phyloP scores from a whole-genome alignment of 257 asterid genomes.

The Solanum chilense region DNA sequence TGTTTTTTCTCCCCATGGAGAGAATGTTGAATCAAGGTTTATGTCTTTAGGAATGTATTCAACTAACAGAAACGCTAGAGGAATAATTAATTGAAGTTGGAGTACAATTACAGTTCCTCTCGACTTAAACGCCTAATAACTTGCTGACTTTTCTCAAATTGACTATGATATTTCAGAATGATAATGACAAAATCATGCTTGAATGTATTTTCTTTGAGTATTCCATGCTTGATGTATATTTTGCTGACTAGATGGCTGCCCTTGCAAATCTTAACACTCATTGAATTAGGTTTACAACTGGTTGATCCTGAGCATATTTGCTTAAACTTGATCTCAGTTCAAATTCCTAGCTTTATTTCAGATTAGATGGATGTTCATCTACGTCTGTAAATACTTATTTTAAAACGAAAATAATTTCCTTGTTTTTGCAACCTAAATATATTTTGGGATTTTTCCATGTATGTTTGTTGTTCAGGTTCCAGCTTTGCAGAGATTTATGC shows the following conservation, averaged over 20 bases:
- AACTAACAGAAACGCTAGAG: background rate
- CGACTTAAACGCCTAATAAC: background rate
- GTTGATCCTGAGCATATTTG: background rate
- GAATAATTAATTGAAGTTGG: background rate
- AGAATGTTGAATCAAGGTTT: background rate
- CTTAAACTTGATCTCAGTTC: background rate
- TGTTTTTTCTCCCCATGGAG: background rate
- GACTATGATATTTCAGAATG: background rate
- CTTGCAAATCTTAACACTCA: background rate
- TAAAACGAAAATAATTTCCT: background rate
- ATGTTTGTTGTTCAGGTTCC: slow-evolving; percentile 54
- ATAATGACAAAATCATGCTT: background rate
- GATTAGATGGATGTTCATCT: background rate
- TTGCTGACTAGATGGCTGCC: background rate
- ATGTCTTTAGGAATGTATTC: background rate
- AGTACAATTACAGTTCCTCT: background rate
- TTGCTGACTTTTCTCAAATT: background rate
- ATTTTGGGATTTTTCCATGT: background rate
- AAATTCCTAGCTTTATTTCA: background rate
- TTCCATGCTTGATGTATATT: background rate
- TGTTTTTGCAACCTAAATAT: background rate
- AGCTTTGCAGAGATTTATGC: slow-evolving; percentile 91
- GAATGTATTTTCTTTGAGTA: background rate
- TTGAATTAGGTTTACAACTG: background rate
- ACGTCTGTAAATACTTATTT: background rate